Percentiles rank a stretch among this genome's conserved stretches.
These are phyloP conservation scores for Rosa persica DNA, from an alignment of 306 rosid species.

Conservation along the genomic window DNA sequence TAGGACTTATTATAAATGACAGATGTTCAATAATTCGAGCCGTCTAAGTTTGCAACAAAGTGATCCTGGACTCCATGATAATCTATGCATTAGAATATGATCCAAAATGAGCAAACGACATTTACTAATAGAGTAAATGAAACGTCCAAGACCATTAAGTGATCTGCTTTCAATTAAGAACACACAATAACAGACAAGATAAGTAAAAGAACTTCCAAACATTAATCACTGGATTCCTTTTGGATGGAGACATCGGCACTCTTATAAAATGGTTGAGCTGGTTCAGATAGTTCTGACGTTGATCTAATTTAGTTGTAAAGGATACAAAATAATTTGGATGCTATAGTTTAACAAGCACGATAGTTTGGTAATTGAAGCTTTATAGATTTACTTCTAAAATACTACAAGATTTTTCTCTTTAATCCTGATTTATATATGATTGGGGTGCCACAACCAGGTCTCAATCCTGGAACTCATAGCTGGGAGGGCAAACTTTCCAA, in stretches of 20 bases:
- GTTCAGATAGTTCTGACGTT: neutral
- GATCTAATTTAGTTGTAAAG: neutral
- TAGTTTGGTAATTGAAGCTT: neutral
- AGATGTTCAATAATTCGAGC: constrained; percentile 6
- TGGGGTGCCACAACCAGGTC: neutral
- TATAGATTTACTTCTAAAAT: neutral
- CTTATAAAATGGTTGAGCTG: neutral
- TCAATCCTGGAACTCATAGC: too few relatives aligned
- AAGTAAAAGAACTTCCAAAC: neutral
- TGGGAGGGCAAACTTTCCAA: too few relatives aligned
- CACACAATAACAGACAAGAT: neutral
- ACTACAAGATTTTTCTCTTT: neutral
- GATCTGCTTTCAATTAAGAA: neutral
- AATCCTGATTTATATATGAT: neutral
- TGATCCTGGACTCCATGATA: neutral
- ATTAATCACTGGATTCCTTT: neutral
- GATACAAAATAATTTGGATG: neutral
- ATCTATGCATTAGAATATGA: neutral
- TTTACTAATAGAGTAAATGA: neutral
- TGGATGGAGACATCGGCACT: neutral
- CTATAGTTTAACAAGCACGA: neutral
- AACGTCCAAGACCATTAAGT: neutral
- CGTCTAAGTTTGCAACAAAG: neutral
- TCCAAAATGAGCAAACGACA: neutral
- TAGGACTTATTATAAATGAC: neutral